Percentiles rank a stretch among this genome's conserved stretches.
These are phyloP conservation scores for Jimgerdemannia flammicorona DNA, from an alignment of 192 early-diverging fungal genomes.

Conservation along the genomic window DNA sequence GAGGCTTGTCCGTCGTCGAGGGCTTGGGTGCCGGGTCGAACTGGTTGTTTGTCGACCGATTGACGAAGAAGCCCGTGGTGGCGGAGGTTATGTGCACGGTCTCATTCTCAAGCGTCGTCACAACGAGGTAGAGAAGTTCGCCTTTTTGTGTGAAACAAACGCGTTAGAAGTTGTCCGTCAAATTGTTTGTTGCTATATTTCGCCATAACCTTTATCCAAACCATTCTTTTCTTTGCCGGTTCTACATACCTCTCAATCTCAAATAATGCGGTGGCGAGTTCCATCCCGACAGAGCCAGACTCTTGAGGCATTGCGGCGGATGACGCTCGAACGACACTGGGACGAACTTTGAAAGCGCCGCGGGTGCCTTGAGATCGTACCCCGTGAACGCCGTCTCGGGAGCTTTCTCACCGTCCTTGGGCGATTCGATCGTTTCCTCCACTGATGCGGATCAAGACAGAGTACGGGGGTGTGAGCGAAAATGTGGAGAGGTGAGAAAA, in stretches of 20 bases:
- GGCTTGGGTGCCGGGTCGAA: conserved; percentile 56
- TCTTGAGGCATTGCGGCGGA: conserved; percentile 64
- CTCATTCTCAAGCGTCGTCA: conserved; percentile 82
- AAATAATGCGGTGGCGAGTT: conserved; percentile 84
- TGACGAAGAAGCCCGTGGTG: conserved; percentile 86
- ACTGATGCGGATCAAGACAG: neutral
- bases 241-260: conserved; percentile 47
- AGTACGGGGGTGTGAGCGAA: neutral
- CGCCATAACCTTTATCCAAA: too few species aligned
- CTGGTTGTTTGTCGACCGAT: conserved; percentile 65
- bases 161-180: neutral
- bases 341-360: conserved; percentile 51
- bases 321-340: conserved; percentile 47
- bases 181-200: conserved; percentile 1
- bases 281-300: conserved; percentile 83
- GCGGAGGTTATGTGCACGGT: conserved; percentile 82
- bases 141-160: conserved; percentile 23
- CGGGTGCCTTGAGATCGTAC: conserved; percentile 36
- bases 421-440: neutral
- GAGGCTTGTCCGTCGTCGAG: conserved; percentile 33
- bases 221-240: neutral
- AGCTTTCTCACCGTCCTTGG: conserved; percentile 25
- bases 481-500: neutral
- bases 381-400: conserved; percentile 46
- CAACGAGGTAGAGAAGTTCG: conserved; percentile 90